Base-by-base conservation (phyloP, 345 rosid genomes). In the Lepidium didymum region DNA sequence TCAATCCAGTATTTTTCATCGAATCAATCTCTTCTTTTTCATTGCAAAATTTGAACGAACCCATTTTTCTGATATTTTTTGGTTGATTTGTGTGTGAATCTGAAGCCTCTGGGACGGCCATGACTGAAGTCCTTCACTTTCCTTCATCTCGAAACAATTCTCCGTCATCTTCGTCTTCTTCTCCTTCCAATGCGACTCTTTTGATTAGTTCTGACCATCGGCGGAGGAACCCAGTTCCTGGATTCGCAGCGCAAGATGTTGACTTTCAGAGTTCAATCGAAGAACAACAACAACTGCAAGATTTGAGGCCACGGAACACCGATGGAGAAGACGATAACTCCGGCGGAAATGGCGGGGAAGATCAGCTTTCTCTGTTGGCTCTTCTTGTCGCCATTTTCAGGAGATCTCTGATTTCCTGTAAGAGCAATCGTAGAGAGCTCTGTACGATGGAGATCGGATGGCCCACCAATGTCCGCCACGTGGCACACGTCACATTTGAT, bases 401-500 rank as follows among this genome's bases (percentile, higher is more conserved):
- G 83, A 90, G 85, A 81, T 90, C 97, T 61, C 56, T 86, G 65
- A 78, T 82, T 55, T 77, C 85, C 56, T 90, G 96, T 62, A 87
- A 82, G 77, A 83, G 78, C 54, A 84, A 79, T 25, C 73, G 81
- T 64, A 79, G 82, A 41, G 81, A 83, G 75, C 82, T 85, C 68
- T 84, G 87, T 64, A 68, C 68, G 9, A 88, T 93, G 94, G 97
- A 92, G 74, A 92, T 92, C 65, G 85, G 97, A 9, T 79, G 84
- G 80, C 98, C 98, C 0, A 88, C 89, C 43, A 68, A 92, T 67
- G 90, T 90, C 13, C 80, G 93, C 5, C 98, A 92, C 61, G 94
- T 92, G 43, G 90, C 93, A 0, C 98, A 90, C 58, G 98, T 92
- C 13, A 92, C 98, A 45, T 92, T 92, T 64, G 98, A 92, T 76